Conservation (phyloP, 768 basidiomycete species). For the Suillus paluster region DNA sequence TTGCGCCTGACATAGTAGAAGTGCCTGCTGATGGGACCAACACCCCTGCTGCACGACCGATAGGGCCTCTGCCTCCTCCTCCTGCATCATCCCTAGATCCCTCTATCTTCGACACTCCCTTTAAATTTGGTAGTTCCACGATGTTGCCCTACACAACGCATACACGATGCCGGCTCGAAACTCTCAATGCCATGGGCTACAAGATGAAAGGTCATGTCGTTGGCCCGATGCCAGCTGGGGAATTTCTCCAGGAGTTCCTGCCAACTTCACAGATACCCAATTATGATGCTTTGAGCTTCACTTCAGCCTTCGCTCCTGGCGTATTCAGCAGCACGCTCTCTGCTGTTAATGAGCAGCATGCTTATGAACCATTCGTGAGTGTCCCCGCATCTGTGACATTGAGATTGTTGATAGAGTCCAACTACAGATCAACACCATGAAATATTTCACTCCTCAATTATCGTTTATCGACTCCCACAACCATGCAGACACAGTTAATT, state of each 20-base stretch:
- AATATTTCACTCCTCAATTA: constrained; percentile 5
- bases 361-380: constrained; percentile 10
- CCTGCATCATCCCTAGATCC: no score
- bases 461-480: not conserved
- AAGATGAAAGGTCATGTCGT: constrained; percentile 1
- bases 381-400: not conserved
- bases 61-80: no score
- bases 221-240: constrained; percentile 10
- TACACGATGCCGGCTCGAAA: not conserved
- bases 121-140: not conserved
- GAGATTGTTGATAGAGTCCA: not conserved
- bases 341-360: not conserved
- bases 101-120: not conserved
- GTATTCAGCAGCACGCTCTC: not conserved
- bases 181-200: constrained; percentile 3
- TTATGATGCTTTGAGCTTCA: not conserved
- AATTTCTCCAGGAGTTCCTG: constrained; percentile 11
- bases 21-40: no score
- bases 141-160: constrained; percentile 7
- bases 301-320: not conserved
- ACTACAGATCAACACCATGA: constrained; percentile 6
- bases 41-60: no score
- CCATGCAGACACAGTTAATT: not conserved
- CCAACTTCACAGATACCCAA: not conserved
- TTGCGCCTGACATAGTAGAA: no score